Percentiles rank a stretch among this genome's conserved stretches.
Conservation (phyloP, 1,284 basidiomycete species). For the Tilletia indica region DNA sequence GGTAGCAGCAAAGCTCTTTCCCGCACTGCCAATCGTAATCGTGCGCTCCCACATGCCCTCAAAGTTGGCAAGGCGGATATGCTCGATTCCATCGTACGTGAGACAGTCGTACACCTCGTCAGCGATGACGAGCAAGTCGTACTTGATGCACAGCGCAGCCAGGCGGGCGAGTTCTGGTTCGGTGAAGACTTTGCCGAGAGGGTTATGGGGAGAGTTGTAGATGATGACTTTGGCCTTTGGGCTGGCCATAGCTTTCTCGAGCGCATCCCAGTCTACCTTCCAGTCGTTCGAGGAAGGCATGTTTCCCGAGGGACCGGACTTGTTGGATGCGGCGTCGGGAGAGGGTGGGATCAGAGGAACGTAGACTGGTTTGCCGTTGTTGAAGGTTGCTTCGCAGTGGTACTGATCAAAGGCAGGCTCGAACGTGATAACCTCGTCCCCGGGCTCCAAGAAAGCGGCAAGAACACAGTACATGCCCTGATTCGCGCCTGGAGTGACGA, state of each 20-base stretch:
- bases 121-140: conserved; percentile 86
- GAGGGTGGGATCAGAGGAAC: conserved; percentile 86
- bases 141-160: conserved; percentile 81
- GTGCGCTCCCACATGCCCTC: conserved; percentile 93
- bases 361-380: conserved; percentile 79
- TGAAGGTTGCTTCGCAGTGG: conserved; percentile 59
- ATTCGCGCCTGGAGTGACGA: conserved; percentile 89
- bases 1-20: conserved; percentile 88
- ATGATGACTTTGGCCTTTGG: conserved; percentile 73
- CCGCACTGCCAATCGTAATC: conserved; percentile 75
- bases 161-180: conserved; percentile 77
- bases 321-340: neutral
- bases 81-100: conserved; percentile 81
- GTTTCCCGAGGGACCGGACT: conserved; percentile 24
- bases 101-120: conserved; percentile 95
- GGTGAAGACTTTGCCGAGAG: conserved; percentile 76
- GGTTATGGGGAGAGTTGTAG: conserved; percentile 77
- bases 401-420: conserved; percentile 96
- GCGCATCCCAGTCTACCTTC: conserved; percentile 65
- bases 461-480: conserved; percentile 50
- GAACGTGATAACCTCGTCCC: conserved; percentile 95
- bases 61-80: conserved; percentile 78
- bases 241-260: conserved; percentile 76
- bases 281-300: conserved; percentile 54
- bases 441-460: conserved; percentile 43